A percentile compares a stretch with the other conserved stretches of the same genome.
phyloP scores from a whole-genome alignment of 1,284 basidiomycete species.

The Cutaneotrichosporon spelunceum region DNA sequence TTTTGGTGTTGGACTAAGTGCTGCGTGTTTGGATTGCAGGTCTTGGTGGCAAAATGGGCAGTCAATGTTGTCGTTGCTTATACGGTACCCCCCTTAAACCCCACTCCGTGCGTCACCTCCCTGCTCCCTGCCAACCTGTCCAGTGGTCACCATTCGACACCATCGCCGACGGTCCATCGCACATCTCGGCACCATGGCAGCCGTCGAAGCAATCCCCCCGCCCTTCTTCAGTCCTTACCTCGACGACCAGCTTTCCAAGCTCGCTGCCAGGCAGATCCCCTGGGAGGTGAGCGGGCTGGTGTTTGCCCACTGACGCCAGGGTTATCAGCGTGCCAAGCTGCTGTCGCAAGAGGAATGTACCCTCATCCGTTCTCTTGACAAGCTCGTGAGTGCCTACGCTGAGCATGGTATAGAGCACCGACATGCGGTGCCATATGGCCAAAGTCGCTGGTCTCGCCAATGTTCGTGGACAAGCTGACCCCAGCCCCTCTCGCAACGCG shows the following conservation, averaged over 20 bases:
- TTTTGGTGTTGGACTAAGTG: conserved; percentile 6
- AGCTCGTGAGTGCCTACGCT: conserved; percentile 52
- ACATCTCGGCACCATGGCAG: conserved; percentile 27
- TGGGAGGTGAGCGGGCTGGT: conserved; percentile 73
- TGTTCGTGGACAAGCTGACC: not conserved
- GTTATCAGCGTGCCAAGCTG: conserved; percentile 90
- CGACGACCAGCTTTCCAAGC: conserved; percentile 80
- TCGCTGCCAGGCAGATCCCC: conserved; percentile 83
- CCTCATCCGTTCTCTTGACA: conserved; percentile 86
- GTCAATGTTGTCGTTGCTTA: not conserved
- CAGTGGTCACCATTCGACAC: not conserved
- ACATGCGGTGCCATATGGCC: not conserved
- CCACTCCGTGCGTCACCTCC: not conserved
- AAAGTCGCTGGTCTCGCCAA: not conserved
- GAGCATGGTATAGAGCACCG: no score
- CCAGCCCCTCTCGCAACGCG: conserved; percentile 65
- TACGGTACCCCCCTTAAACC: not conserved
- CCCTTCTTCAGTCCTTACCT: conserved; percentile 79
- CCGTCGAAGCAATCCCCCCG: conserved; percentile 58
- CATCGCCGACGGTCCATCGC: not conserved
- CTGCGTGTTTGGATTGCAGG: not conserved
- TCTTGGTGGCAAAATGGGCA: not conserved
- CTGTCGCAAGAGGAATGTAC: conserved; percentile 82
- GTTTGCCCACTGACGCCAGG: conserved; percentile 54
- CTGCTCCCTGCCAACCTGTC: not conserved